Percentiles rank a stretch among this genome's conserved stretches.
These are phyloP conservation scores for Aureobasidium mangrovei DNA, from an alignment of 2,329 filamentous ascomycete species.

Conservation along the genomic window DNA sequence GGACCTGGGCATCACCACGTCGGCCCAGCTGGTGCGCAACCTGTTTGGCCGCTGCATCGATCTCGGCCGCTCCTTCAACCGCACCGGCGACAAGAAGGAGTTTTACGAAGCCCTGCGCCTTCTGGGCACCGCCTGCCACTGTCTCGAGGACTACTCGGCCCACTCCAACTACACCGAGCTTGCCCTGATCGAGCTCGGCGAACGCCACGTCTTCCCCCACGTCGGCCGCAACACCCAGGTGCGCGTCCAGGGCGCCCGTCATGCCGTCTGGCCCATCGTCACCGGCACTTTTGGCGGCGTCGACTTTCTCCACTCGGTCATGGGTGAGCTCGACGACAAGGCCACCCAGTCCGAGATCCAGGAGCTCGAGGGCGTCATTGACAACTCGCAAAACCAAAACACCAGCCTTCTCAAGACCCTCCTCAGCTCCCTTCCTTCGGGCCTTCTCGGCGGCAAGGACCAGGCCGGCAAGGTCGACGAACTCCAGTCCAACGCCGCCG, in stretches of 20 bases:
- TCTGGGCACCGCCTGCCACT: conserved; percentile 45
- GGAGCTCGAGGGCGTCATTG: conserved; percentile 66
- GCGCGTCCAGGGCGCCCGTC: conserved; percentile 34
- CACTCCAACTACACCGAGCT: conserved; percentile 49
- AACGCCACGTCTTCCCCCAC: conserved; percentile 44
- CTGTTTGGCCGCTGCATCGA: conserved; percentile 41
- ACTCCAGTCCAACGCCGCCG: conserved; percentile 65
- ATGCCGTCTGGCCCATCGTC: conserved; percentile 43
- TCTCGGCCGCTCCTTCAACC: conserved; percentile 40
- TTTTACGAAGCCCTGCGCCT: conserved; percentile 42
- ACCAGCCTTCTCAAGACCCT: conserved; percentile 74
- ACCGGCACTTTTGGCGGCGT: conserved; percentile 48
- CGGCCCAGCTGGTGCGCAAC: conserved; percentile 53
- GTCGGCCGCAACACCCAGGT: conserved; percentile 39
- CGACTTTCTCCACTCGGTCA: conserved; percentile 42
- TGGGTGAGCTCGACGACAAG: conserved; percentile 43
- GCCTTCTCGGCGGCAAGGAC: conserved; percentile 67
- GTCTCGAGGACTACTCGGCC: conserved; percentile 46
- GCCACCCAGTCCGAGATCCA: conserved; percentile 41
- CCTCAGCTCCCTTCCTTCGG: conserved; percentile 70
- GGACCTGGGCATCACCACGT: conserved; percentile 77
- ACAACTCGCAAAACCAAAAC: conserved; percentile 49
- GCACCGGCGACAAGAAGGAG: conserved; percentile 35
- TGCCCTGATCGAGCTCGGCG: conserved; percentile 43
- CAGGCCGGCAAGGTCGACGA: conserved; percentile 69